These are phyloP conservation scores for Hymenoscyphus fructigenus DNA, from an alignment of 2,329 filamentous ascomycete genomes.

Conservation along the genomic window DNA sequence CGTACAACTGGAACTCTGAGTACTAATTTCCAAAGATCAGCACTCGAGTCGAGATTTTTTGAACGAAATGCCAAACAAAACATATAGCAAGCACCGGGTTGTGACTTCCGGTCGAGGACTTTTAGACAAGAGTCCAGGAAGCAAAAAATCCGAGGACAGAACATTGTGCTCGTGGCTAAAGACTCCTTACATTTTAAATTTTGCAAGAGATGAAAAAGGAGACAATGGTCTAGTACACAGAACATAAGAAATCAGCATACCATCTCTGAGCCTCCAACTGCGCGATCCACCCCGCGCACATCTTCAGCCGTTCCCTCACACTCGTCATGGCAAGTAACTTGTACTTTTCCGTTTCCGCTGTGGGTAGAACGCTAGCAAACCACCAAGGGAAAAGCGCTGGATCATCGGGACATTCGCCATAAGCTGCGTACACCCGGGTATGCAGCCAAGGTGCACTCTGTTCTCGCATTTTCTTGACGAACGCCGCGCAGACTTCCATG, in stretches of 20 bases:
- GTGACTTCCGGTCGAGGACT: no score
- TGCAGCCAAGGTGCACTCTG: constrained; percentile 74
- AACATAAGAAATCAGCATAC: constrained; percentile 23
- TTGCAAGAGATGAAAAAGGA: not conserved
- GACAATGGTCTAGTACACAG: not conserved
- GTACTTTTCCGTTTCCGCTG: constrained; percentile 78
- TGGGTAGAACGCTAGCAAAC: constrained; percentile 80
- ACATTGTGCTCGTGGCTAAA: not conserved
- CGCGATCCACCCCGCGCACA: constrained; percentile 76
- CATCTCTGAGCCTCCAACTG: constrained; percentile 40
- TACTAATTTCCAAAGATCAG: constrained; percentile 14
- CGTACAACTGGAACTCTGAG: constrained; percentile 25
- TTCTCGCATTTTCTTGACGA: constrained; percentile 67
- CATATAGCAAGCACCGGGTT: no score
- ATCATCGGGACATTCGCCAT: constrained; percentile 73
- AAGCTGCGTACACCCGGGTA: constrained; percentile 67
- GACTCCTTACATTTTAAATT: not conserved
- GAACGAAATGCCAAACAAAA: constrained; percentile 4
- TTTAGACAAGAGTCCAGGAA: no score
- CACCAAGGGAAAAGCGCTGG: constrained; percentile 83
- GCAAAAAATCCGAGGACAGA: not conserved
- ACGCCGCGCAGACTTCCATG: constrained; percentile 63
- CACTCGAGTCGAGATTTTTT: not conserved
- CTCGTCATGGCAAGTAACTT: constrained; percentile 69
- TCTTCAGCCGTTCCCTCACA: constrained; percentile 78